These are phyloP conservation scores for Protomyces macrosporus DNA, from an alignment of 1,139 yeast species.

Conservation along the genomic window DNA sequence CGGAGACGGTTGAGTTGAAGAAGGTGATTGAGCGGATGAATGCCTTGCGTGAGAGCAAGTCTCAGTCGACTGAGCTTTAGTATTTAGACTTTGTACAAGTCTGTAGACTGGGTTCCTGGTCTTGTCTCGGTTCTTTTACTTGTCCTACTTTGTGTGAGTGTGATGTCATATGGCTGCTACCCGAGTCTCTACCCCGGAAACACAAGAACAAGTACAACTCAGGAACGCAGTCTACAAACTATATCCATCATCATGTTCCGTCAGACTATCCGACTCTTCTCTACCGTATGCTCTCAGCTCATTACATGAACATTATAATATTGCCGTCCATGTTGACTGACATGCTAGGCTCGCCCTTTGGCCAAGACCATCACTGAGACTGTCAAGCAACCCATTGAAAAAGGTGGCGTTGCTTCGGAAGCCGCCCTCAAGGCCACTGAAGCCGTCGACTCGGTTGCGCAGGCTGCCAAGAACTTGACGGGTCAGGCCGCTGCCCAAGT, in stretches of 20 bases:
- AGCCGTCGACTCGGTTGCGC: neutral
- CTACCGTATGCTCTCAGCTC: neutral
- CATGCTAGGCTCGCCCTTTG: neutral
- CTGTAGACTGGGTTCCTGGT: too few relatives aligned
- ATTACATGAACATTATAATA: neutral
- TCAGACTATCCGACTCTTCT: neutral
- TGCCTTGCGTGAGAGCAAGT: constrained; percentile 35
- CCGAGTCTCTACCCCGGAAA: too few relatives aligned
- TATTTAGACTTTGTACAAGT: neutral
- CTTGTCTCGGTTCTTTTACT: too few relatives aligned
- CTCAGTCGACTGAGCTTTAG: constrained; percentile 29
- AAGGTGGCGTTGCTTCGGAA: neutral
- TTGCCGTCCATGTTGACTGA: too few relatives aligned
- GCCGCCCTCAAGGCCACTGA: neutral
- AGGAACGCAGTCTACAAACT: neutral
- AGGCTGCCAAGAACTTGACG: neutral
- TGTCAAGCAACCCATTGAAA: neutral
- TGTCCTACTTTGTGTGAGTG: too few relatives aligned
- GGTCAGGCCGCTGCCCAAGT: neutral
- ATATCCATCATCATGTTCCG: neutral
- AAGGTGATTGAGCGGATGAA: constrained; percentile 35
- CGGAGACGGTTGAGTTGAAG: constrained; percentile 34
- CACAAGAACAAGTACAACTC: too few relatives aligned
- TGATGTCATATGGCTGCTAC: too few relatives aligned
- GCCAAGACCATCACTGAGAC: neutral